A percentile compares a stretch with the other conserved stretches of the same genome.
Conservation (phyloP, 441 rosid genomes). For the Cnidoscolus chayamansa region DNA sequence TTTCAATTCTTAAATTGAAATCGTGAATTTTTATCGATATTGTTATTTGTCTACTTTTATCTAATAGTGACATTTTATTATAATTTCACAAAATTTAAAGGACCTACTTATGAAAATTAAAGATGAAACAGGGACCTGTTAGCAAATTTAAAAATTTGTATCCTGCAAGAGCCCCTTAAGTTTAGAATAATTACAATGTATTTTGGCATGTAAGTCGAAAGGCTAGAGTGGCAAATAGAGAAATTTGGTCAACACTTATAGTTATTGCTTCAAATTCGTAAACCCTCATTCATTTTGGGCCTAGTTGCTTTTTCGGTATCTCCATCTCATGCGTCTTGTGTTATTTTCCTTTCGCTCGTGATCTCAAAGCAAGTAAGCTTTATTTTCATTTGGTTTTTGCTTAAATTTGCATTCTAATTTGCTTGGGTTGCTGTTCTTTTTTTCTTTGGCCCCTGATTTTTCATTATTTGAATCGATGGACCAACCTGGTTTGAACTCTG, state of each 20-base stretch:
- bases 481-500: not conserved
- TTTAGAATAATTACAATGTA: not conserved
- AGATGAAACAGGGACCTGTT: not conserved
- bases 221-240: conserved; percentile 13
- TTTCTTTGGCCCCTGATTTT: not conserved
- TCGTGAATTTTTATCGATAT: too few species aligned
- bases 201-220: not conserved
- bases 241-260: conserved; percentile 6
- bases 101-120: conserved; percentile 2
- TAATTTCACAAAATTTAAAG: not conserved
- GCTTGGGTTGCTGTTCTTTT: not conserved
- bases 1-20: too few species aligned
- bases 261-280: conserved; percentile 8
- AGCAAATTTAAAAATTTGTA: conserved; percentile 4
- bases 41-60: too few species aligned
- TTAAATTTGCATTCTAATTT: not conserved
- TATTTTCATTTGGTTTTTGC: not conserved
- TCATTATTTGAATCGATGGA: not conserved
- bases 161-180: conserved; percentile 16
- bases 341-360: not conserved
- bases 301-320: not conserved
- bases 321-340: not conserved
- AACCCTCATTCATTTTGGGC: conserved; percentile 1
- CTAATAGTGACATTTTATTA: not conserved
- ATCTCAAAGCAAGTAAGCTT: conserved; percentile 10